Percentiles rank a stretch among this genome's conserved stretches.
Conservation (phyloP, 176 grass and related monocot genomes). For the Musa itinerans region DNA sequence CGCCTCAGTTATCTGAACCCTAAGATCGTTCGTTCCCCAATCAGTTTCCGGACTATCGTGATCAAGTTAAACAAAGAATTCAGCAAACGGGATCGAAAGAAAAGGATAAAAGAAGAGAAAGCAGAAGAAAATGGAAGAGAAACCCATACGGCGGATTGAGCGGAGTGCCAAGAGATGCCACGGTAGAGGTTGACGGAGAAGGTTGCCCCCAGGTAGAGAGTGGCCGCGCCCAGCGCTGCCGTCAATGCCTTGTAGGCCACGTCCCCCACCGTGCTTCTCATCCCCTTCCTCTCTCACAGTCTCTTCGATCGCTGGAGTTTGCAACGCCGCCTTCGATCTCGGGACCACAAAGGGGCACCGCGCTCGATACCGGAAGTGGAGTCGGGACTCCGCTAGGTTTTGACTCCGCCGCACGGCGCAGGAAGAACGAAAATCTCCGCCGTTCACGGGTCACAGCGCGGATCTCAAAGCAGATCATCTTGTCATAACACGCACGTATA, state of each 20-base stretch:
- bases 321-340: background rate
- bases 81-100: background rate
- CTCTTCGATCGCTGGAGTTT: background rate
- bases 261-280: constrained; percentile 31
- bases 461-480: background rate
- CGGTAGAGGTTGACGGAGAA: constrained; percentile 97
- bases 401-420: background rate
- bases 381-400: no score
- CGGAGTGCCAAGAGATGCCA: constrained; percentile 73
- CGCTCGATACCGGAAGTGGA: no score
- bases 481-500: no score
- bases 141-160: constrained; percentile 38
- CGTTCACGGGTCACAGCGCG: background rate
- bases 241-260: constrained; percentile 69
- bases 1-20: background rate
- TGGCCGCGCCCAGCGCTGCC: constrained; percentile 57
- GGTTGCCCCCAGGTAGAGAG: constrained; percentile 61
- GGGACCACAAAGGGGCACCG: no score
- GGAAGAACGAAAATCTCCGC: background rate
- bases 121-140: background rate
- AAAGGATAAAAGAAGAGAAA: background rate
- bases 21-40: background rate
- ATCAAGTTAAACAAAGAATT: background rate
- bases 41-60: background rate
- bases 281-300: constrained; percentile 8